Percentiles rank a stretch among this genome's conserved stretches.
These are phyloP conservation scores for Sclerotinia nivalis DNA, from an alignment of 2,329 filamentous ascomycete genomes.

Conservation along the genomic window DNA sequence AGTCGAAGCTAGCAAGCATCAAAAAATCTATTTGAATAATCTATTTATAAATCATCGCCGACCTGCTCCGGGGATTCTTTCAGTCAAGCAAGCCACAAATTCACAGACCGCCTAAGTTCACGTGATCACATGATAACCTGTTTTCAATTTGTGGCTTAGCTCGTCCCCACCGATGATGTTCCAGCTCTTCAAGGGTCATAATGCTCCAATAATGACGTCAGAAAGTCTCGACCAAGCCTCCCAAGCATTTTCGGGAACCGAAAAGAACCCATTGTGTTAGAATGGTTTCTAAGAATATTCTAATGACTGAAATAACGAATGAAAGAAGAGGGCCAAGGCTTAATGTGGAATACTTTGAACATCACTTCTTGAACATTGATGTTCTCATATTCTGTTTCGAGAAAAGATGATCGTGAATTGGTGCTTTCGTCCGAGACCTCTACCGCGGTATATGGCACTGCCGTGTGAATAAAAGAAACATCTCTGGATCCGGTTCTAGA, in stretches of 20 bases:
- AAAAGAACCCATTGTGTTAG: background rate
- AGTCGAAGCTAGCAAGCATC: too few species aligned
- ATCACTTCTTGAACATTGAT: background rate
- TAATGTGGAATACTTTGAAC: background rate
- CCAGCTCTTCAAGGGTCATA: too few species aligned
- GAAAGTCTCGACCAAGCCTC: constrained; percentile 6
- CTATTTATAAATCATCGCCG: too few species aligned
- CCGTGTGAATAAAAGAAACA: background rate
- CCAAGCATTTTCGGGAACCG: background rate
- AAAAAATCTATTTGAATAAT: too few species aligned
- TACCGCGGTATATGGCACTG: background rate
- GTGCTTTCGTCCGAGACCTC: background rate
- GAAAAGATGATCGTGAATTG: background rate
- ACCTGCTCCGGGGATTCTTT: too few species aligned
- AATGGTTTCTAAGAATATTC: background rate
- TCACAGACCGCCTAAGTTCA: background rate
- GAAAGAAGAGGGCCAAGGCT: background rate
- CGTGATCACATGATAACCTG: background rate
- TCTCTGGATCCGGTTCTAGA: background rate
- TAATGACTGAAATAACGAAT: background rate
- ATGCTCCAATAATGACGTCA: constrained; percentile 1
- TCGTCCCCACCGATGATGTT: too few species aligned
- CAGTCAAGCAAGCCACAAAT: too few species aligned
- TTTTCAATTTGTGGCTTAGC: background rate
- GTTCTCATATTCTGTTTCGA: background rate